Evolutionary conservation across 1,284 basidiomycete genomes (phyloP), one percentile per base, ranked within the genome.

Genomic region (Cryptococcus sp.): DNA sequence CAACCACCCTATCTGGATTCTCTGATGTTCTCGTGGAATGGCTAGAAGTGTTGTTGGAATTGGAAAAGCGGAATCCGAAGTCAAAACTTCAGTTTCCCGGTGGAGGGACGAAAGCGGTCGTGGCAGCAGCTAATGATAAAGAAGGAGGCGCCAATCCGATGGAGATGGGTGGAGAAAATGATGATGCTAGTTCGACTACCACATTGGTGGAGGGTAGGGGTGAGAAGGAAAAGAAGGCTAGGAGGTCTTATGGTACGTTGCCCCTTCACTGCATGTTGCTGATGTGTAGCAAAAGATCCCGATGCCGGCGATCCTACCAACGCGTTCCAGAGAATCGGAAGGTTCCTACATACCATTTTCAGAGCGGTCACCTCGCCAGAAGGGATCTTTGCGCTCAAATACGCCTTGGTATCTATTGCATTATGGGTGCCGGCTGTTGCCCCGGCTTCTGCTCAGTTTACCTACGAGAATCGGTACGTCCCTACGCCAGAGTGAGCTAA

Each of bases 381-480:
- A 21, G 75, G 75, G 3, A 46, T 75, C 1, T 86, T 83, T 60
- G 78, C 79, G 0, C 74, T 83, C 65, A 81, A 83, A 58, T 82
- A 83, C 63, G 77, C 76, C 0, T 52, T 84, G 16, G 66, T 83
- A 14, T 79, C 79, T 0, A 68, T 85, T 28, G 79, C 78, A 0
- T 67, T 85, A 1, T 85, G 82, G 81, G 64, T 83, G 0, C 83
- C 82, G 0, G 64, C 77, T 2, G 79, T 85, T 0, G 66, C 80
- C 45, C 72, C 50, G 0, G 46, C 46, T 13, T 70, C 67, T 46
- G 60, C 71, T 28, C 34, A 77, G 72, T 69, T 82, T 78, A 48
- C 62, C 77, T 66, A 64, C 46, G 23, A 47, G 7, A 61, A 66
- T 34, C 48, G 59, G 60, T 59, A 16, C 45, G 59, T 49, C 23